Evolutionary conservation across 345 rosid genomes (phyloP).

Genomic region (Orychophragmus violaceus): DNA sequence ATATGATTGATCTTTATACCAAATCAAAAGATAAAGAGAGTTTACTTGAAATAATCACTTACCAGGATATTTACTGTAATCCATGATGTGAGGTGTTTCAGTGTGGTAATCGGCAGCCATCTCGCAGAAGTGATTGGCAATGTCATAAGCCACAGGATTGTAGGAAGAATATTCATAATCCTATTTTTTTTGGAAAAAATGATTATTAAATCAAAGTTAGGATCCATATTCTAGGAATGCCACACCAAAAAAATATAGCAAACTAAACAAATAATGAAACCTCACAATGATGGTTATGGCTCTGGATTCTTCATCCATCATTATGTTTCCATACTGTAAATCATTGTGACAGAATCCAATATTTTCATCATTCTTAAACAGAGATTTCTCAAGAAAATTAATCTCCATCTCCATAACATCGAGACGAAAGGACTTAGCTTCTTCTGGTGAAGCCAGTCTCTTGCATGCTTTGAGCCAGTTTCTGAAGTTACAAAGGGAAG

Average conservation of each 20-base stretch:
- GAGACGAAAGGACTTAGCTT: slow-evolving; percentile 56
- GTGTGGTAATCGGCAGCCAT: slow-evolving; percentile 94
- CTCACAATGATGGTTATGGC: slow-evolving; percentile 84
- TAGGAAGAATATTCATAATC: slow-evolving; percentile 94
- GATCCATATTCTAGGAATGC: not conserved
- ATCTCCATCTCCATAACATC: slow-evolving; percentile 62
- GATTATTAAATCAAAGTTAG: not conserved
- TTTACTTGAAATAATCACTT: not conserved
- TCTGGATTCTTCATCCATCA: slow-evolving; percentile 83
- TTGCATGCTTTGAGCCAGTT: slow-evolving; percentile 66
- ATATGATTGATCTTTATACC: not conserved
- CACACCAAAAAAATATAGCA: not conserved
- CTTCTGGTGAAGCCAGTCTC: slow-evolving; percentile 52
- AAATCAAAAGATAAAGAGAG: not conserved
- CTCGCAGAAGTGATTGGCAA: slow-evolving; percentile 96
- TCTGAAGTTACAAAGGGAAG: slow-evolving; percentile 28
- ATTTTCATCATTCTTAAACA: slow-evolving; percentile 34
- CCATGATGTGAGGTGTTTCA: slow-evolving; percentile 78
- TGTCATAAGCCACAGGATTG: slow-evolving; percentile 81
- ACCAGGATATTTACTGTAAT: slow-evolving; percentile 85
- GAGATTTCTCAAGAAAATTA: slow-evolving; percentile 46
- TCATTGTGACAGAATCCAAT: slow-evolving; percentile 91
- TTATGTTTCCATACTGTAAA: slow-evolving; percentile 93
- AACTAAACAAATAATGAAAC: slow-evolving; percentile 8
- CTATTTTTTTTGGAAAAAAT: slow-evolving; percentile 28